Evolutionary conservation across 345 rosid species (phyloP), one percentile per base, ranked within the genome.

Genomic region (Acer yangbiense): DNA sequence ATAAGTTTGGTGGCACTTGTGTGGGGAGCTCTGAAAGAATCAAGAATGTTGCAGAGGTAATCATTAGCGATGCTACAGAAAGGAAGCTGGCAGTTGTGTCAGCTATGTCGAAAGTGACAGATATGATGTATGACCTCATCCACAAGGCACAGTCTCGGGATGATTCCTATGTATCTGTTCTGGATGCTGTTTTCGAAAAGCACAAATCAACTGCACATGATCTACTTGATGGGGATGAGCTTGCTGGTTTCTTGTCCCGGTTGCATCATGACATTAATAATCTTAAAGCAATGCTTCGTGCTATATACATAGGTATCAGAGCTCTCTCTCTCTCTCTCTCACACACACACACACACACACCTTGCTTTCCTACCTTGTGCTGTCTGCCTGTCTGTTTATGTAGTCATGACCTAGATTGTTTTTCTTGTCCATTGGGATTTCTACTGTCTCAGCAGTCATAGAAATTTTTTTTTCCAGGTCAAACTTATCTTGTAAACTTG

Each of bases 21-120:
- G 94, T 97, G 77, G 99, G 98, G 62, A 97, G 81, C 69, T 90
- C 96, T 6, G 89, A 94, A 80, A 87, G 97, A 76, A 91, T 97
- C 43, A 91, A 89, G 88, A 94, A 91, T 82, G 98, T 93, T 2
- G 94, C 97, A 0, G 92, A 91, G 68, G 85, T 94, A 52, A 86
- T 97, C 17, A 72, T 87, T 52, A 87, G 81, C 20, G 98, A 97
- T 85, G 82, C 76, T 66, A 81, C 93, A 0, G 94, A 94, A 68
- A 88, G 90, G 86, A 94, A 94, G 82, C 86, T 97, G 81, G 90
- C 89, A 61, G 93, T 97, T 72, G 99, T 97, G 43, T 97, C 97
- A 4, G 98, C 99, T 7, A 91, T 97, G 99, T 93, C 99, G 3
- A 94, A 94, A 84, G 99, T 97, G 77, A 97, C 99, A 1, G 99